Percentiles rank a stretch among this genome's conserved stretches.
Conservation (phyloP, 2,329 filamentous ascomycete genomes). For the Scopulariopsis brevicaulis region DNA sequence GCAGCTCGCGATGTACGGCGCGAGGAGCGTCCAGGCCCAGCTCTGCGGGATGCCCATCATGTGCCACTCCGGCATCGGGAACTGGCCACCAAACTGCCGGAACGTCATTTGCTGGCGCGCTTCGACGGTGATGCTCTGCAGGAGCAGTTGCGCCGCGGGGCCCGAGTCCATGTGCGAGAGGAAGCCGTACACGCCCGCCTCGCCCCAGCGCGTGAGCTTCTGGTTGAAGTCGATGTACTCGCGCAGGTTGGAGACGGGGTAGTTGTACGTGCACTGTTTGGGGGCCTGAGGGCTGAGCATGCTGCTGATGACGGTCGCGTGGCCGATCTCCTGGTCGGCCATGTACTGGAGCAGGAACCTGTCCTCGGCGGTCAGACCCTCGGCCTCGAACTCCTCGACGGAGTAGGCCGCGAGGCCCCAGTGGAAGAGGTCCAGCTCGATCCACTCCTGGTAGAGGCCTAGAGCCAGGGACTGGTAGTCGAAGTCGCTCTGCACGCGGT, state of each 20-base stretch:
- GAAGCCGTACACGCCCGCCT: slow-evolving; percentile 73
- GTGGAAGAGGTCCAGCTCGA: slow-evolving; percentile 75
- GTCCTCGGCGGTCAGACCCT: slow-evolving; percentile 58
- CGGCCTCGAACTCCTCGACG: slow-evolving; percentile 55
- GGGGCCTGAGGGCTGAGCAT: slow-evolving; percentile 64
- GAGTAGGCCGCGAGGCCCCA: slow-evolving; percentile 61
- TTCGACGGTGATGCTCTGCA: slow-evolving; percentile 68
- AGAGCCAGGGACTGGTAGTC: slow-evolving; percentile 70
- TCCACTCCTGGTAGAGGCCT: slow-evolving; percentile 72
- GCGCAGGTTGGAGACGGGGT: slow-evolving; percentile 61
- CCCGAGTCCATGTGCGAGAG: slow-evolving; percentile 66
- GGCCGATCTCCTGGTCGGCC: slow-evolving; percentile 65
- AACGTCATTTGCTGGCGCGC: slow-evolving; percentile 78
- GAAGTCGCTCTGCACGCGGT: slow-evolving; percentile 70
- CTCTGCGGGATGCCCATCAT: slow-evolving; percentile 70
- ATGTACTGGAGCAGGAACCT: slow-evolving; percentile 64
- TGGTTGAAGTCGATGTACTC: slow-evolving; percentile 79
- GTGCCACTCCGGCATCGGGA: slow-evolving; percentile 78
- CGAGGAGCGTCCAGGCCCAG: slow-evolving; percentile 74
- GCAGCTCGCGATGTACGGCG: slow-evolving; percentile 71
- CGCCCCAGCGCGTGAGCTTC: slow-evolving; percentile 73
- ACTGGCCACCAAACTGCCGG: slow-evolving; percentile 69
- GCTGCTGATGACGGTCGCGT: slow-evolving; percentile 66
- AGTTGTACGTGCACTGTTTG: slow-evolving; percentile 70
- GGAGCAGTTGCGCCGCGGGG: slow-evolving; percentile 59